Conservation (phyloP, 2,329 filamentous ascomycete genomes). For the Sphaerulina vaccinii region DNA sequence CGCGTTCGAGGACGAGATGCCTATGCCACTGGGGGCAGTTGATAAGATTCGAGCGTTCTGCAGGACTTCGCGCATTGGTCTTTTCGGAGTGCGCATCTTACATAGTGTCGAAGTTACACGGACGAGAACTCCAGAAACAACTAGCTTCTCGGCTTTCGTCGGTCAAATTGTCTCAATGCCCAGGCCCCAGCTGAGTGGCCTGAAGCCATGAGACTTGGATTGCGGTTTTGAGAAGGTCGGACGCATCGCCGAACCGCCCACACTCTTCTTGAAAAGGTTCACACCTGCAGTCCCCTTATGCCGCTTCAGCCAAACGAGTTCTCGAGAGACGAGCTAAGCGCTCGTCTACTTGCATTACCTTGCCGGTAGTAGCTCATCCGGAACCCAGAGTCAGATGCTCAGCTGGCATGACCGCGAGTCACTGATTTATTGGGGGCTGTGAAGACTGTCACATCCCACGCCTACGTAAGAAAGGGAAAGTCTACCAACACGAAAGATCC, state of each 20-base stretch:
- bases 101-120: slow-evolving; percentile 4
- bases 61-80: background rate
- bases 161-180: background rate
- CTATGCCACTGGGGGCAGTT: too few species aligned
- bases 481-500: background rate
- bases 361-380: background rate
- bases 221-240: background rate
- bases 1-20: too few species aligned
- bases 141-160: background rate
- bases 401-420: background rate
- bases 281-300: too few species aligned
- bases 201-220: background rate
- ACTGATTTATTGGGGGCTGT: background rate
- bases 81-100: background rate
- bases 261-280: background rate
- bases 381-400: background rate
- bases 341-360: slow-evolving; percentile 9
- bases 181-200: too few species aligned
- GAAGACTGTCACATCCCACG: slow-evolving; percentile 6
- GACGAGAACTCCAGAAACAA: background rate
- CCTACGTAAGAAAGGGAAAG: background rate
- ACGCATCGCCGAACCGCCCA: background rate
- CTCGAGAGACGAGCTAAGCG: background rate
- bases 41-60: too few species aligned
- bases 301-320: background rate